phyloP scores from a whole-genome alignment of 768 basidiomycete species.

The Lentinula sp. region DNA sequence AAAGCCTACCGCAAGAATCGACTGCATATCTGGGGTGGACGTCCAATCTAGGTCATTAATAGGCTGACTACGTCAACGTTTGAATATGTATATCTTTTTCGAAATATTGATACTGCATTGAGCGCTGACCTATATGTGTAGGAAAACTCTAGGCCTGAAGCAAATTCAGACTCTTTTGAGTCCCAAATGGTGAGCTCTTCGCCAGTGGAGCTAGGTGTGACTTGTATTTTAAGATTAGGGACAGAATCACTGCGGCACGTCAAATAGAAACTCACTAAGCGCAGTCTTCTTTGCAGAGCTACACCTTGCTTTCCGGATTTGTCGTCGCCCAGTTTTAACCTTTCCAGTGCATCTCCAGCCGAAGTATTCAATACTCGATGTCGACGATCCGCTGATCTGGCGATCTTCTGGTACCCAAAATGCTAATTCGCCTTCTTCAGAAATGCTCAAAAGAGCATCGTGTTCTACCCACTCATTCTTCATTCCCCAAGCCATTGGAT shows the following conservation, averaged over 20 bases:
- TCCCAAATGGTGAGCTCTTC: constrained; percentile 95
- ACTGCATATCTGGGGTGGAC: constrained; percentile 83
- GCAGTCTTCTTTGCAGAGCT: constrained; percentile 92
- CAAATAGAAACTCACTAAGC: constrained; percentile 48
- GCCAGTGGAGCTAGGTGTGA: constrained; percentile 52
- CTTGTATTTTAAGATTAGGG: constrained; percentile 28
- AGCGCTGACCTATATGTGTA: constrained; percentile 49
- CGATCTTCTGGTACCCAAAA: constrained; percentile 75
- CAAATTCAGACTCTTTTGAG: constrained; percentile 90
- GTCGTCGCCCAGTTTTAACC: constrained; percentile 64
- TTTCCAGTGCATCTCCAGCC: constrained; percentile 67
- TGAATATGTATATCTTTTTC: too few relatives aligned
- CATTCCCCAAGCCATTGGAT: constrained; percentile 81
- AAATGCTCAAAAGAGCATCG: constrained; percentile 77
- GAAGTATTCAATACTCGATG: constrained; percentile 10
- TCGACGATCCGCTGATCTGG: constrained; percentile 9
- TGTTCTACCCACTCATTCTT: constrained; percentile 41
- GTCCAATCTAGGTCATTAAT: constrained; percentile 91
- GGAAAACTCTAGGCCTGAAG: constrained; percentile 79
- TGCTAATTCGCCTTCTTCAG: constrained; percentile 68
- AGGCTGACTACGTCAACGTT: constrained; percentile 33
- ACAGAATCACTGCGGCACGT: background rate
- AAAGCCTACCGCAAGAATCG: constrained; percentile 89
- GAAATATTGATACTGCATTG: background rate
- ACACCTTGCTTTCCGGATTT: constrained; percentile 69